Evolutionary conservation across 2,329 filamentous ascomycete species (phyloP).

Genomic region (Paecilomyces dactylethromorphus): DNA sequence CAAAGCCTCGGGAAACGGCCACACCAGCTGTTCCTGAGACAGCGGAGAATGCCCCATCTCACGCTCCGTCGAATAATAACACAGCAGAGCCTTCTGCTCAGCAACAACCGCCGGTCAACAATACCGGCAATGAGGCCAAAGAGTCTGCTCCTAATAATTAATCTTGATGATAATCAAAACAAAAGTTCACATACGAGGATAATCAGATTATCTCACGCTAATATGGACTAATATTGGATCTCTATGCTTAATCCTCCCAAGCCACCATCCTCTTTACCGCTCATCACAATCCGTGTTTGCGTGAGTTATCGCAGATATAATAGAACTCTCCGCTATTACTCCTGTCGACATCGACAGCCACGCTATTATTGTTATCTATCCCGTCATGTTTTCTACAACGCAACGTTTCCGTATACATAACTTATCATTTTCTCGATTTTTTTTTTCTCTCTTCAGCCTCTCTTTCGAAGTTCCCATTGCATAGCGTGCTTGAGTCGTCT

Average conservation of each 20-base stretch:
- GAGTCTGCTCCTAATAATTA: background rate
- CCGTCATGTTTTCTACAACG: background rate
- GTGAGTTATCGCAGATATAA: background rate
- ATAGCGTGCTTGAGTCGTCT: background rate
- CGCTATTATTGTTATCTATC: background rate
- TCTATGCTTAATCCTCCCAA: background rate
- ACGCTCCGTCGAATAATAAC: background rate
- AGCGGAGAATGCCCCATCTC: background rate
- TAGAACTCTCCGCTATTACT: background rate
- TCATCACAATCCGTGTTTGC: background rate
- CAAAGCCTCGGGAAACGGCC: conserved; percentile 15
- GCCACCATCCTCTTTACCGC: background rate
- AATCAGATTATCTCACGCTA: background rate
- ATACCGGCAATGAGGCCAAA: background rate
- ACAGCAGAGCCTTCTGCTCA: background rate
- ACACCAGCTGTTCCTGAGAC: conserved; percentile 13
- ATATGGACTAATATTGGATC: background rate
- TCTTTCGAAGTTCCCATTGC: background rate
- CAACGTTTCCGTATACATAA: background rate
- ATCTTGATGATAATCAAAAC: background rate
- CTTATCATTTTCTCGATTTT: background rate
- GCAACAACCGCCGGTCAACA: background rate
- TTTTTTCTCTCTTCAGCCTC: background rate
- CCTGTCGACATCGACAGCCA: background rate
- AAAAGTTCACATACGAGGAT: background rate